Evolutionary conservation across 1,284 basidiomycete species (phyloP), one percentile per base, ranked within the genome.

Genomic region (Nidula niveotomentosa): DNA sequence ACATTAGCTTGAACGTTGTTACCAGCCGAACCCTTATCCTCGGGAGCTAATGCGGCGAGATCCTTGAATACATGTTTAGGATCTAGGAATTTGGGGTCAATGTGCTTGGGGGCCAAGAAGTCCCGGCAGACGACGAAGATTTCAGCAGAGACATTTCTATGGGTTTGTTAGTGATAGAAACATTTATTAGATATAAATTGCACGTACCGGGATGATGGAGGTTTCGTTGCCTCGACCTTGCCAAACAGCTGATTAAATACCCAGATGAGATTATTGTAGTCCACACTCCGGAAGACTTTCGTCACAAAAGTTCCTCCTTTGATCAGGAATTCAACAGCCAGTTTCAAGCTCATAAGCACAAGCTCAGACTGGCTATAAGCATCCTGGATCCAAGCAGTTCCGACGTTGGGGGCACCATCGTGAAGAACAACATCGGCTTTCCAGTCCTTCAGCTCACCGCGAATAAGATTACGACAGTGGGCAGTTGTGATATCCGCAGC

Each of bases 351-450:
- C 84, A 94, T 96, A 56, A 99, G 83, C 54, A 98, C 96, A 57
- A 99, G 89, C 73, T 99, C 97, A 49, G 94, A 94, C 70, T 99
- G 97, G 58, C 88, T 89, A 77, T 96, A 99, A 1, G 97, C 97
- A 75, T 99, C 97, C 72, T 99, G 97, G 56, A 99, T 86, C 97
- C 97, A 99, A 10, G 97, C 97, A 30, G 95, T 93, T 81, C 97
- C 97, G 72, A 99, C 97, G 71, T 99, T 99, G 44, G 97, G 97
- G 44, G 97, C 97, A 80, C 97, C 97, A 74, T 99, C 97, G 73
- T 99, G 97, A 53, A 99, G 84, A n/a, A 99, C 96, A 53, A 99
- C 86, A 70, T 99, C 97, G n/a, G 97, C 97, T 74, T 96, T 97
- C 96, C 97, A 99, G 72, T 98, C 96, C 73, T 99, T 98, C 60